A percentile compares a stretch with the other conserved stretches of the same genome.
These are phyloP conservation scores for Fistulifera pelliculosa DNA, from an alignment of 108 stramenopile genomes.

Conservation along the genomic window DNA sequence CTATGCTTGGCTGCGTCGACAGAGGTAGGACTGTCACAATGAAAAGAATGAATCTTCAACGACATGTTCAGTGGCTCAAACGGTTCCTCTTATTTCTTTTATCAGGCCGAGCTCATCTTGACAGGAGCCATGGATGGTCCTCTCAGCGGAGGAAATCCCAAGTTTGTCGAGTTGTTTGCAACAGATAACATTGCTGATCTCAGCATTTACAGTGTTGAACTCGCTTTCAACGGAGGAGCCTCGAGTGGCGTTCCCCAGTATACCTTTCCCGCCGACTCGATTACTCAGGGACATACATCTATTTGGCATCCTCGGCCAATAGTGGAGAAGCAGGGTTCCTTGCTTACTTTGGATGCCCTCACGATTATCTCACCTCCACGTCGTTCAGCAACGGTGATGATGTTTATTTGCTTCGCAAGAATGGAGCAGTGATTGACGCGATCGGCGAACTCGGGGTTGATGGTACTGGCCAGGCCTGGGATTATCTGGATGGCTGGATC, in stretches of 20 bases:
- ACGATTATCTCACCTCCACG: slow-evolving; percentile 10
- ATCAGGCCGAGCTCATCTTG: slow-evolving; percentile 9
- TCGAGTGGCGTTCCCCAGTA: slow-evolving; percentile 7
- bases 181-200: slow-evolving; percentile 12
- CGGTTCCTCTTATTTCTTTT: background rate
- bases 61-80: too few relatives aligned
- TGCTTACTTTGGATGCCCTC: slow-evolving; percentile 17
- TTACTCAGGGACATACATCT: slow-evolving; percentile 14
- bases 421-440: slow-evolving; percentile 22
- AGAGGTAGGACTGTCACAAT: too few relatives aligned
- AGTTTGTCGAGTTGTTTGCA: slow-evolving; percentile 19
- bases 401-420: slow-evolving; percentile 17
- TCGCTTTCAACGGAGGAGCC: slow-evolving; percentile 20
- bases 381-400: slow-evolving; percentile 23
- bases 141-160: slow-evolving; percentile 13
- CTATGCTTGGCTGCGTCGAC: background rate
- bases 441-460: slow-evolving; percentile 15
- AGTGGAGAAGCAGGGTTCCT: slow-evolving; percentile 1
- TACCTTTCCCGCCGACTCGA: slow-evolving; percentile 14
- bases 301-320: slow-evolving; percentile 7
- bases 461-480: slow-evolving; percentile 5
- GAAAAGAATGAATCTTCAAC: too few relatives aligned
- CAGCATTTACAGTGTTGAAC: slow-evolving; percentile 17
- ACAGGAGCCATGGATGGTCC: slow-evolving; percentile 23
- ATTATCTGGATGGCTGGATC: slow-evolving; percentile 19